Conservation (phyloP, 2,329 filamentous ascomycete species). For the Ophiostoma fasciatum region DNA sequence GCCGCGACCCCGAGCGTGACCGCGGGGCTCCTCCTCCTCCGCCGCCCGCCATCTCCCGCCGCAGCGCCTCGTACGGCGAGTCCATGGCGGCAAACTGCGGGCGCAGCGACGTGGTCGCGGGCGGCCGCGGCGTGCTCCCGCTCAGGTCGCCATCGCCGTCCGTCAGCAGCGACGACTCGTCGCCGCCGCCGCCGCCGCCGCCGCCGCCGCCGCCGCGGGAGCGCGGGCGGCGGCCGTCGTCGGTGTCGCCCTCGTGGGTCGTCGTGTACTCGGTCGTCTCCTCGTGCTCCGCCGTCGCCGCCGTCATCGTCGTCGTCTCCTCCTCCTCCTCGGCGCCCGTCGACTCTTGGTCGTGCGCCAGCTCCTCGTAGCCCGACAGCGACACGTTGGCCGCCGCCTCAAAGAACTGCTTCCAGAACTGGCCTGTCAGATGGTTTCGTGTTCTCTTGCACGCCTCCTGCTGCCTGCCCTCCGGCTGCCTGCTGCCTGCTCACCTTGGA, state of each 20-base stretch:
- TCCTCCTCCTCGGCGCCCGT: slow-evolving; percentile 35
- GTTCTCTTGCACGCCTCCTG: too few species aligned
- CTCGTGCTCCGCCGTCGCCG: slow-evolving; percentile 40
- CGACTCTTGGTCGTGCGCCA: slow-evolving; percentile 46
- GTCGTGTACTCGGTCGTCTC: slow-evolving; percentile 28
- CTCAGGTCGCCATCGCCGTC: slow-evolving; percentile 42
- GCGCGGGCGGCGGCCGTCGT: slow-evolving; percentile 29
- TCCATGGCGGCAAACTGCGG: slow-evolving; percentile 49
- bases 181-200: slow-evolving; percentile 23
- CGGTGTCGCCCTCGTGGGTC: slow-evolving; percentile 17
- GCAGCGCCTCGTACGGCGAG: slow-evolving; percentile 63
- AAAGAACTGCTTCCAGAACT: slow-evolving; percentile 99
- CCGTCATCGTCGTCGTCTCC: slow-evolving; percentile 37
- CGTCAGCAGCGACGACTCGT: slow-evolving; percentile 58
- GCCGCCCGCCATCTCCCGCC: slow-evolving; percentile 42
- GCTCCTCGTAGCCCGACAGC: slow-evolving; percentile 84
- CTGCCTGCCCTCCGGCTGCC: too few species aligned
- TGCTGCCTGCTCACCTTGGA: slow-evolving; percentile 58
- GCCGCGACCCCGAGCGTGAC: slow-evolving; percentile 7
- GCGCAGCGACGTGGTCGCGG: slow-evolving; percentile 32
- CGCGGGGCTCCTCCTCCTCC: slow-evolving; percentile 15
- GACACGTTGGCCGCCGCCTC: slow-evolving; percentile 96
- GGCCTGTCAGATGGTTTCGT: too few species aligned
- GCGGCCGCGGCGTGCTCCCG: slow-evolving; percentile 52
- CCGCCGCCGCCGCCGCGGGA: slow-evolving; percentile 32